Evolutionary conservation across 805 yeast species (phyloP).

Genomic region (Kurtzmaniella cleridarum): DNA sequence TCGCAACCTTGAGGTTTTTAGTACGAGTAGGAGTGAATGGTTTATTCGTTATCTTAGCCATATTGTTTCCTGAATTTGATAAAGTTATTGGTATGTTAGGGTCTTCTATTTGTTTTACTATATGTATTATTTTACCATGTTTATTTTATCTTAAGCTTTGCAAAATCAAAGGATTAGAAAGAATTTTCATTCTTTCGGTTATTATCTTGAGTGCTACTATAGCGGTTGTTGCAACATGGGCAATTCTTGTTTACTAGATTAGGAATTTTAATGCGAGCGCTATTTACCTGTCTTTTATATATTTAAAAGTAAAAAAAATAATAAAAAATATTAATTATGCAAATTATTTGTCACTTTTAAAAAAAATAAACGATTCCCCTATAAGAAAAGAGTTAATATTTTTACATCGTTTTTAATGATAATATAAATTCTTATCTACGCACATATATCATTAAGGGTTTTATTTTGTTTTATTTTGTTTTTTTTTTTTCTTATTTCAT

Average conservation of each 20-base stretch:
- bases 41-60: slow-evolving; percentile 52
- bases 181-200: slow-evolving; percentile 34
- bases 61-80: slow-evolving; percentile 74
- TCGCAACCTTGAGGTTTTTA: slow-evolving; percentile 12
- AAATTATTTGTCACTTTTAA: too few relatives aligned
- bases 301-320: too few relatives aligned
- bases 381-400: too few relatives aligned
- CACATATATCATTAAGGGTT: too few relatives aligned
- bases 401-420: too few relatives aligned
- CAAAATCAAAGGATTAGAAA: slow-evolving; percentile 38
- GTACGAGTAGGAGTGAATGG: slow-evolving; percentile 45
- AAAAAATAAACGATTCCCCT: too few relatives aligned
- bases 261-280: too few relatives aligned
- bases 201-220: slow-evolving; percentile 41
- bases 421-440: too few relatives aligned
- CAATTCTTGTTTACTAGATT: slow-evolving; percentile 21
- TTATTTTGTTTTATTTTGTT: too few relatives aligned
- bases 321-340: too few relatives aligned
- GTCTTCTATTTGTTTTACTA: slow-evolving; percentile 69
- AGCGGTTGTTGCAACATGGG: slow-evolving; percentile 58
- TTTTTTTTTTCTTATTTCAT: too few relatives aligned
- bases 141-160: slow-evolving; percentile 62
- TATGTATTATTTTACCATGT: slow-evolving; percentile 76
- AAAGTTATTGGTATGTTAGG: slow-evolving; percentile 78
- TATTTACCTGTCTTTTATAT: too few relatives aligned